Base-by-base conservation (phyloP, 441 rosid species). In the Iberis amara region DNA sequence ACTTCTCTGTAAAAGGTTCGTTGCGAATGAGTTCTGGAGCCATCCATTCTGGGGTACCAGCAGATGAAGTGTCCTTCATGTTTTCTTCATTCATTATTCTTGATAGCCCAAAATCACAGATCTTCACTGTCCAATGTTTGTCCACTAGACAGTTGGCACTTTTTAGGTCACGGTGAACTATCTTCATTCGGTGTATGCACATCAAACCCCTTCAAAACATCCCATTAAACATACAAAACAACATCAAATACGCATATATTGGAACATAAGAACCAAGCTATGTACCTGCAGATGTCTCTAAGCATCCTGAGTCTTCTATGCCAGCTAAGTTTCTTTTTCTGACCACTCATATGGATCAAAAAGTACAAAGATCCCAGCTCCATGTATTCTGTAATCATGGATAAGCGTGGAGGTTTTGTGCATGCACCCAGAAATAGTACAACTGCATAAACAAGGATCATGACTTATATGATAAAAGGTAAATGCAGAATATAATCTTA, bases 21-120 rank as follows among this genome's bases (percentile, higher is more conserved):
- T 80, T 85, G 24, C 95, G 89, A 43, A 89, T 84, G 40, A 94
- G 97, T 62, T 86, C 97, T 18, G 99, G 99, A 56, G 97, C 99
- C 97, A 86, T 92, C 97, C 99, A 92, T 62, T 86, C 96, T 4
- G 97, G 97, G 14, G 99, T 92, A 67, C 99, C 99, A 11, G 96
- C 99, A 60, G 92, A 84, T 18, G 96, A 80, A 9, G 85, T 69
- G 69, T 86, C 95, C 68, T 73, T 78, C 76, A 84, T 75, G 64
- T 79, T 72, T 36, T 61, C 71, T 21, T 72, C 80, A 2, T 77
- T 72, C 95, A 84, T 82, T 68, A 77, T 80, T 65, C 92, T 82
- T 4, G 99, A 86, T 21, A 92, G 88, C 53, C 99, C 97, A 62
- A 92, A 89, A 73, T 92, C 95, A 52, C 97, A 89, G 40, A 92